These are phyloP conservation scores for Lunularia cruciata DNA, from an alignment of 225 moss, liverwort and hornwort genomes.

Conservation along the genomic window DNA sequence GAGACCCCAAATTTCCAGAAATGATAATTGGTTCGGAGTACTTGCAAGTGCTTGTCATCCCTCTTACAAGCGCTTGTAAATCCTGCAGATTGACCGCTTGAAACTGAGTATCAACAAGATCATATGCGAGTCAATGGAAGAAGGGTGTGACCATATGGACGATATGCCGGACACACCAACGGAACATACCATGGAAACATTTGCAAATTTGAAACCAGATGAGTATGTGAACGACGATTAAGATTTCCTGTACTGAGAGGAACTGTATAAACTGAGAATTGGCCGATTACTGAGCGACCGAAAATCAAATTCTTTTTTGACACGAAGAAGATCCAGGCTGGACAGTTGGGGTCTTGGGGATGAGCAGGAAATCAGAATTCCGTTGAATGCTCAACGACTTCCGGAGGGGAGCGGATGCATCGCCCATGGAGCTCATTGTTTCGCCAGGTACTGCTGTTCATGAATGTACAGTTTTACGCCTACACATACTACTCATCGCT, in stretches of 20 bases:
- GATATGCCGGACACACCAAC: constrained; percentile 13
- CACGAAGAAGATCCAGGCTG: neutral
- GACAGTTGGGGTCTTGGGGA: no score
- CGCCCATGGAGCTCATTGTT: neutral
- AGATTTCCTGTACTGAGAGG: neutral
- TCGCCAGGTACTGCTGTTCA: neutral
- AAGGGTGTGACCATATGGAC: constrained; percentile 43
- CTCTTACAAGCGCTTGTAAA: no score
- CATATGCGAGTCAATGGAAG: constrained; percentile 46
- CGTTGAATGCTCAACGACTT: neutral
- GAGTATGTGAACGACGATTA: constrained; percentile 24
- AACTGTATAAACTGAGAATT: neutral
- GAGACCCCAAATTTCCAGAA: no score
- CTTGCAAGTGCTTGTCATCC: neutral
- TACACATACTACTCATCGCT: neutral
- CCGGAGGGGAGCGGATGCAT: neutral
- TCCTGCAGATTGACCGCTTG: constrained; percentile 40
- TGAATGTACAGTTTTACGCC: neutral
- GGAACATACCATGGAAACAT: constrained; percentile 12
- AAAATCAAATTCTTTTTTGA: neutral
- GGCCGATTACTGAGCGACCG: neutral
- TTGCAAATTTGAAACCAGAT: constrained; percentile 21
- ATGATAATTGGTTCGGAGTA: neutral
- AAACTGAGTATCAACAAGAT: constrained; percentile 48
- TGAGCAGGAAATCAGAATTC: no score